Percentiles rank a stretch among this genome's conserved stretches.
Evolutionary conservation across 257 asterid genomes (phyloP).

Genomic region (Plantago elongata): DNA sequence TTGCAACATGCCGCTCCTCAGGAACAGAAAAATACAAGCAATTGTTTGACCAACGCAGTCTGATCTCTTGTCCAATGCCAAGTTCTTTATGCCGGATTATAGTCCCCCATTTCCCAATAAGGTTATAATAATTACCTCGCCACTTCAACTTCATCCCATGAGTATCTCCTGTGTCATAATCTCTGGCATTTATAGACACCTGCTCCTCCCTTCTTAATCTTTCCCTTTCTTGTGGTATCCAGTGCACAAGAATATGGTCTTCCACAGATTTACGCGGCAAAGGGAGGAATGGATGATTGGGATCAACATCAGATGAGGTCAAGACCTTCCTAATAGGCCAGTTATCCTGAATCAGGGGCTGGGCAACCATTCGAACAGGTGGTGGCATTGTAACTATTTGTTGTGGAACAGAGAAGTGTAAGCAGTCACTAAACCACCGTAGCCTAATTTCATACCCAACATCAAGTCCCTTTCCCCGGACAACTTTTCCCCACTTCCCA

Average conservation of each 20-base stretch:
- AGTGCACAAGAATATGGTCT: constrained; percentile 69
- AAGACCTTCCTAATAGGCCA: constrained; percentile 78
- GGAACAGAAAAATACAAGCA: constrained; percentile 77
- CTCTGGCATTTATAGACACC: constrained; percentile 61
- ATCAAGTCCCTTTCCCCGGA: constrained; percentile 68
- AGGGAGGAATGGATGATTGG: constrained; percentile 77
- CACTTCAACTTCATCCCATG: constrained; percentile 72
- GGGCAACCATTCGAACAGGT: constrained; percentile 45
- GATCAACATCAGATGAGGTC: constrained; percentile 73
- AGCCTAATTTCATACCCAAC: constrained; percentile 76
- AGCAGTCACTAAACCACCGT: constrained; percentile 63
- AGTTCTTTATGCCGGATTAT: constrained; percentile 66
- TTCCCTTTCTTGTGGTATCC: constrained; percentile 68
- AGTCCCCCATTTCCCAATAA: constrained; percentile 76
- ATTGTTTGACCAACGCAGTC: constrained; percentile 56
- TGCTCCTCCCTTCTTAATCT: constrained; percentile 67
- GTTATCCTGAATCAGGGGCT: constrained; percentile 47
- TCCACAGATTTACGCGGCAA: constrained; percentile 74
- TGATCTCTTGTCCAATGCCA: constrained; percentile 71
- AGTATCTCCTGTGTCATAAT: constrained; percentile 65
- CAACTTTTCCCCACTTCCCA: constrained; percentile 80
- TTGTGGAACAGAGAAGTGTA: constrained; percentile 78
- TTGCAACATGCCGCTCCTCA: constrained; percentile 42
- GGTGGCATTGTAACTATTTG: constrained; percentile 49
- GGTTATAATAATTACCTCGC: constrained; percentile 69